Base-by-base conservation (phyloP, 805 yeast species). In the Wickerhamiella domercqiae region DNA sequence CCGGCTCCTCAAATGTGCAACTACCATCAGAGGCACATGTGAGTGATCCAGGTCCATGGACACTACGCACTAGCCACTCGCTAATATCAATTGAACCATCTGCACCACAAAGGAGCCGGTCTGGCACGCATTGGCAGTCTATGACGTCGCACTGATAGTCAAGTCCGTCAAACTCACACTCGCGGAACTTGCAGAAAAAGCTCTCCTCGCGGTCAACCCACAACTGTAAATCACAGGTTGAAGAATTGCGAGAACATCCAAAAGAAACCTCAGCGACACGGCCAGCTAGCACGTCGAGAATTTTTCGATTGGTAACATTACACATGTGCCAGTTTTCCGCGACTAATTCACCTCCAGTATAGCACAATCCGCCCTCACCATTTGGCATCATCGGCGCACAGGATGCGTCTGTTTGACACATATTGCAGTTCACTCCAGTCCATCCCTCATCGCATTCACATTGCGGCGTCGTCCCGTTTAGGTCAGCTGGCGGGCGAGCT, bases 131-230 rank as follows among this genome's bases (percentile, higher is more conserved):
- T 47, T 78, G 69, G 57, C 98, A 90, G n/a, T 73, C 61, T 21
- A 81, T 82, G 9, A 69, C 64, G 19, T 75, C 73, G 60, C 98
- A 90, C 21, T 67, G 68, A 53, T 84, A 87, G 46, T 71, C 74
- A 0, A 95, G 78, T 9, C 46, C 47, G 26, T 76, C 66, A 50
- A 76, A 80, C 11, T 67, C 65, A 63, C 98, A 90, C n/a, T 64
- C 59, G 37, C 67, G 59, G 47, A 90, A 67, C 34, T 78, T 90
- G 63, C 98, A 90, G 56, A 72, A 90, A 56, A 90, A 90, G 42
- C 93, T 77, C 56, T 90, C 98, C 32, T 67, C 62, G 55, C 83
- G 73, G 47, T 77, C 95, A 45, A 90, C 82, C 98, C 98, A 90
- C 54, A 90, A 83, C 57, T 90, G 97, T 60, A 90, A 83, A 54